Conservation (phyloP, 352 stramenopile species). For the Pythium chondricola region DNA sequence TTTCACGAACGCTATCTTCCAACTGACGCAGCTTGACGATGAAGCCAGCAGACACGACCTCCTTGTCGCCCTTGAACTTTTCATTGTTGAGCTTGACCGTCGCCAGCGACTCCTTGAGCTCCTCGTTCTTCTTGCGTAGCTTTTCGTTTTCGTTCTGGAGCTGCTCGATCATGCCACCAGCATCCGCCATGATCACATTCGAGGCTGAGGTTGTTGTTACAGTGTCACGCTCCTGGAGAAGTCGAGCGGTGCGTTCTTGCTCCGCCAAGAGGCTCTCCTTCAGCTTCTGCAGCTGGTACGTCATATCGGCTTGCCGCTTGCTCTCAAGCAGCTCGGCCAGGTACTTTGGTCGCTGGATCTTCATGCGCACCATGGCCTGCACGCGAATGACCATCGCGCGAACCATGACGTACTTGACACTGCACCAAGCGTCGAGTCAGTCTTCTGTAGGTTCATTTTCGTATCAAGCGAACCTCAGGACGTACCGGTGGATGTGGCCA, state of each 20-base stretch:
- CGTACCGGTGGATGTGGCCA: constrained; percentile 55
- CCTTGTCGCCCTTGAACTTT: constrained; percentile 76
- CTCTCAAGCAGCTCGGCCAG: constrained; percentile 64
- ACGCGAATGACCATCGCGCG: constrained; percentile 68
- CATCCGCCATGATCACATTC: constrained; percentile 69
- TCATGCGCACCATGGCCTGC: constrained; percentile 78
- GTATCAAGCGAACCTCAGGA: no score
- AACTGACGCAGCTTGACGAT: constrained; percentile 74
- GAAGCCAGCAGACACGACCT: constrained; percentile 60
- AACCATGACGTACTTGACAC: constrained; percentile 54
- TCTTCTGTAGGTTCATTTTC: no score
- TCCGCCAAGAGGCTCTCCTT: constrained; percentile 78
- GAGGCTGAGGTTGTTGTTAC: constrained; percentile 31
- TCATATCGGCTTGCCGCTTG: constrained; percentile 80
- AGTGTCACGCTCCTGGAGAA: constrained; percentile 42
- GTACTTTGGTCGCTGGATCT: constrained; percentile 82
- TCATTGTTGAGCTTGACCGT: constrained; percentile 63
- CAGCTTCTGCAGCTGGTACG: constrained; percentile 71
- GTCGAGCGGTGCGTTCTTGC: constrained; percentile 61
- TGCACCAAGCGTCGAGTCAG: constrained; percentile 1
- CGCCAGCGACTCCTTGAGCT: constrained; percentile 56
- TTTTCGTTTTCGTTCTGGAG: constrained; percentile 75
- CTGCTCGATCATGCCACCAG: constrained; percentile 79
- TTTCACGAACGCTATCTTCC: constrained; percentile 62
- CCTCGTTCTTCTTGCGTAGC: constrained; percentile 70